Evolutionary conservation across 163 green algal genomes (phyloP), one percentile per base, ranked within the genome.

Genomic region (Chlorella variabilis): DNA sequence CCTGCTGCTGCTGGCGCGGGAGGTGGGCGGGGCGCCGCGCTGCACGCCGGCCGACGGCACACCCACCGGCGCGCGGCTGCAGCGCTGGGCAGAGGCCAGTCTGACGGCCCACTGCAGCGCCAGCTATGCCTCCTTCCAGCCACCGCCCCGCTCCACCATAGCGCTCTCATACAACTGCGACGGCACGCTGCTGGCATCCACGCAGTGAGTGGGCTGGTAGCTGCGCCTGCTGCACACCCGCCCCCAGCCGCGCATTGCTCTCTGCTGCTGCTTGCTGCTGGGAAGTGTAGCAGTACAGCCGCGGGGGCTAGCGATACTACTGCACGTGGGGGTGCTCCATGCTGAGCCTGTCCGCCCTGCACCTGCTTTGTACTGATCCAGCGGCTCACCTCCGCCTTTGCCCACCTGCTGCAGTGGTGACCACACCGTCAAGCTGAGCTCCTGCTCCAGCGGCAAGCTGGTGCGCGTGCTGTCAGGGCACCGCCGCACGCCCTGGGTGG

Each of bases 401-500:
- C n/a, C n/a, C n/a, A n/a, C 45, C 33, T 7, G 29, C 42, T 85
- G 78, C 90, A 97, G 94, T 81, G 95, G 95, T 18, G 95, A 98
- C 79, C 95, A 98, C 85, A 98, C 95, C 7, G 95, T 98, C 5
- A 98, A 98, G 84, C 85, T 98, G 38, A 93, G 91, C 3, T 90
- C 86, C 66, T 93, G 86, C 27, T 38, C 48, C 23, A 97, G 88
- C 13, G 88, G 91, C 1, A 78, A 58, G 34, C 89, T 91, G 39
- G 27, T 97, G 36, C 86, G 87, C 27, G 85, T 88, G 17, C 87
- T 98, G 38, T 77, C 71, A 7, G 95, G 95, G 1, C 95, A 98
- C 85, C 76, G 88, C 20, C 88, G 95, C 36, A 98, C 95, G 31
- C 95, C 95, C 67, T 98, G 95, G 95, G 95, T 98, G 83, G 95